Conservation (phyloP, 345 rosid species). For the Acer campestre region DNA sequence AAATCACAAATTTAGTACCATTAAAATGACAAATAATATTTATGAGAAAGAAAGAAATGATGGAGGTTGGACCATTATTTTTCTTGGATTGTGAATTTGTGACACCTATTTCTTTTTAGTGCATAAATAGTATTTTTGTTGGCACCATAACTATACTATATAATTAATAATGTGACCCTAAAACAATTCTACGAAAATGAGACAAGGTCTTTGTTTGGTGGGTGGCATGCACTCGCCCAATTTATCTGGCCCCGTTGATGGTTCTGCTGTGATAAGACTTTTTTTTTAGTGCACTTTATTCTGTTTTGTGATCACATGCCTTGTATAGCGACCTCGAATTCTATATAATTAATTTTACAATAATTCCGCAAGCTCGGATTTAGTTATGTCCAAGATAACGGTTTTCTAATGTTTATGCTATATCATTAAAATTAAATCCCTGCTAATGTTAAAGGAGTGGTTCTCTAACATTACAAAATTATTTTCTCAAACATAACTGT, state of each 20-base stretch:
- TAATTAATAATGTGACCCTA: not conserved
- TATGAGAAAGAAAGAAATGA: not conserved
- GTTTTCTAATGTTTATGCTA: too few relatives aligned
- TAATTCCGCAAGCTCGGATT: too few relatives aligned
- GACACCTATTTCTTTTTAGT: not conserved
- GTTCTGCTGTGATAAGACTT: constrained; percentile 1
- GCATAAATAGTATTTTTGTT: not conserved
- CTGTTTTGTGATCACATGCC: constrained; percentile 20
- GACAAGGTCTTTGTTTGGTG: constrained; percentile 18
- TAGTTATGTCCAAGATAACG: too few relatives aligned
- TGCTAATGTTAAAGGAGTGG: too few relatives aligned
- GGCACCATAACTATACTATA: not conserved
- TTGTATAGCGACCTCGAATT: not conserved
- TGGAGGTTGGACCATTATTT: not conserved
- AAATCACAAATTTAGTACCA: not conserved
- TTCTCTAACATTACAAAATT: too few relatives aligned
- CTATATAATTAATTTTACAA: too few relatives aligned
- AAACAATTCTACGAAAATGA: not conserved
- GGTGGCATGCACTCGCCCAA: too few relatives aligned
- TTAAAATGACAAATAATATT: constrained; percentile 1
- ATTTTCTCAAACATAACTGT: too few relatives aligned
- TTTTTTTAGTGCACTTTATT: constrained; percentile 19
- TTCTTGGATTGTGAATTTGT: not conserved
- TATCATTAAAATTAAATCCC: too few relatives aligned
- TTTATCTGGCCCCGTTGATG: not conserved